Percentiles rank a stretch among this genome's conserved stretches.
Evolutionary conservation across 2,329 filamentous ascomycete species (phyloP).

Genomic region (Clarireedia hainanense): DNA sequence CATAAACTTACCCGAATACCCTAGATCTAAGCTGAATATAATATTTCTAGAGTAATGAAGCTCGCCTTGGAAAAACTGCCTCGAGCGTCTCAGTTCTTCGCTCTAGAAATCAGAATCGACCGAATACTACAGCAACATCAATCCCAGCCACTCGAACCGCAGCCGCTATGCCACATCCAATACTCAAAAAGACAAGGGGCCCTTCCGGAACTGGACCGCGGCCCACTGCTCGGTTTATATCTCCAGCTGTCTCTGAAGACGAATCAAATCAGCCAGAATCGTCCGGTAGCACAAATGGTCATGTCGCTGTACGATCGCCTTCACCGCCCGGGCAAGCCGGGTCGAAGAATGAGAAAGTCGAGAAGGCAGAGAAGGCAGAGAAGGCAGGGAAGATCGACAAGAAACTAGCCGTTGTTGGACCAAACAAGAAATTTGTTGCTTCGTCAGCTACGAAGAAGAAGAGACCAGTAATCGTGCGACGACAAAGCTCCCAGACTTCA

Average conservation of each 20-base stretch:
- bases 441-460: slow-evolving; percentile 36
- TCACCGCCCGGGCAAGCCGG: slow-evolving; percentile 14
- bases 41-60: slow-evolving; percentile 16
- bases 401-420: not conserved
- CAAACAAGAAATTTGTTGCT: slow-evolving; percentile 37
- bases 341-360: slow-evolving; percentile 10
- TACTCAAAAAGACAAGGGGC: slow-evolving; percentile 50
- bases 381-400: slow-evolving; percentile 11
- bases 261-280: slow-evolving; percentile 32
- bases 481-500: slow-evolving; percentile 43
- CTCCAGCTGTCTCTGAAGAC: slow-evolving; percentile 42
- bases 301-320: slow-evolving; percentile 22
- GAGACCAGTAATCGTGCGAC: slow-evolving; percentile 38
- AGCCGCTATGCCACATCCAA: slow-evolving; percentile 41
- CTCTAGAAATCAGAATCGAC: slow-evolving; percentile 10
- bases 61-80: slow-evolving; percentile 13
- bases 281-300: slow-evolving; percentile 34
- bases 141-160: slow-evolving; percentile 27
- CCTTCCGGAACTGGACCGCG: slow-evolving; percentile 45
- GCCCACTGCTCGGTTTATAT: slow-evolving; percentile 54
- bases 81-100: slow-evolving; percentile 19
- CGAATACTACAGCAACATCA: slow-evolving; percentile 16
- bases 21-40: slow-evolving; percentile 20
- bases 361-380: slow-evolving; percentile 12
- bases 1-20: slow-evolving; percentile 9